phyloP scores from a whole-genome alignment of 2,329 filamentous ascomycete species.

The Diaporthe helianthi region DNA sequence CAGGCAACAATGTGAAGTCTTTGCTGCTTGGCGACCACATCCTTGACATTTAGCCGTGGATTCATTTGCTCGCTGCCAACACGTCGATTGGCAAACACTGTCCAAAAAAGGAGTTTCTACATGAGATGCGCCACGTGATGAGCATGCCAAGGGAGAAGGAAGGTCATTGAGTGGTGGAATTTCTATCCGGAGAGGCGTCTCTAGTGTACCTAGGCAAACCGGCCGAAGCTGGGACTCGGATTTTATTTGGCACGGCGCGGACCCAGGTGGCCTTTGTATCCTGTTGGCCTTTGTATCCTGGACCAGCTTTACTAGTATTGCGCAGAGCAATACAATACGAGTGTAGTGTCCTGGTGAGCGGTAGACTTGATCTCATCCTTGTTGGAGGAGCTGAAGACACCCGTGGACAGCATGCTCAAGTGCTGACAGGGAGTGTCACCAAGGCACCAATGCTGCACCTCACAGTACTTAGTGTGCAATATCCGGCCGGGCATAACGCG shows the following conservation, averaged over 20 bases:
- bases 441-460: background rate
- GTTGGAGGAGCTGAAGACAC: background rate
- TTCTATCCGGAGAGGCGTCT: background rate
- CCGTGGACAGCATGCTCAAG: too few relatives aligned
- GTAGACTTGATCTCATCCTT: background rate
- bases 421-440: background rate
- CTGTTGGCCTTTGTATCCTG: background rate
- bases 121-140: background rate
- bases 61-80: background rate
- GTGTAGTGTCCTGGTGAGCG: background rate
- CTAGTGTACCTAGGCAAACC: background rate
- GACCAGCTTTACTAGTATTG: too few relatives aligned
- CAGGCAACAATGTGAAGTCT: background rate
- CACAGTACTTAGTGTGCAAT: background rate
- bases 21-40: background rate
- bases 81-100: background rate
- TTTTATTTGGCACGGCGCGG: background rate
- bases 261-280: background rate
- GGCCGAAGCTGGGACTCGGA: background rate
- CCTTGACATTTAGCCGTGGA: background rate
- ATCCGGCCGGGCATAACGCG: background rate
- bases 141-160: background rate
- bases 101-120: too few relatives aligned
- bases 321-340: background rate
- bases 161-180: slow-evolving; percentile 5